These are phyloP conservation scores for Zalaria sp. DNA, from an alignment of 2,329 filamentous ascomycete genomes.

Conservation along the genomic window DNA sequence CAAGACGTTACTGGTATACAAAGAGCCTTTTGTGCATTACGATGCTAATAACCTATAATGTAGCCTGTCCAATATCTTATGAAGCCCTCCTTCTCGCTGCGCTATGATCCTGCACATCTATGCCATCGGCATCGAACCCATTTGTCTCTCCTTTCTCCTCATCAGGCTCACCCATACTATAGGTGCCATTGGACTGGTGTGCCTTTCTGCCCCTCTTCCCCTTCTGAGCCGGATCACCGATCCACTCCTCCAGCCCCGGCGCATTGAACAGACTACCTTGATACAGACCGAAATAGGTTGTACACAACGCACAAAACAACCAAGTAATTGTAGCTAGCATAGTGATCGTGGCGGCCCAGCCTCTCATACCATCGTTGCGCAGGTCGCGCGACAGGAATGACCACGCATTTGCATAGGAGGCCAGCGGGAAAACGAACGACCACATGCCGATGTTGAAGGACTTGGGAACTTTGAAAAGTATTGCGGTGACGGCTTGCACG, in stretches of 20 bases:
- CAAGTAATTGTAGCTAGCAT: conserved; percentile 9
- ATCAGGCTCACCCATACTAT: not conserved
- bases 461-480: conserved; percentile 7
- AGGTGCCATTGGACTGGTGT: conserved; percentile 1
- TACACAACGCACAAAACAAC: conserved; percentile 12
- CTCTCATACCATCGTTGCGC: conserved; percentile 12
- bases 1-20: no score
- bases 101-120: not conserved
- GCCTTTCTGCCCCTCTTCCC: conserved; percentile 3
- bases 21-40: no score
- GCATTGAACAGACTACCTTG: conserved; percentile 11
- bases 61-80: not conserved
- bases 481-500: conserved; percentile 7
- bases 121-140: no score
- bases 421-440: conserved; percentile 12
- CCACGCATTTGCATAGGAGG: conserved; percentile 11
- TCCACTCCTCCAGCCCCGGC: conserved; percentile 11
- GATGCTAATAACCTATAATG: no score
- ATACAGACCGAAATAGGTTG: conserved; percentile 9
- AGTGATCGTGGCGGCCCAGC: conserved; percentile 10
- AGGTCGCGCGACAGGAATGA: conserved; percentile 9
- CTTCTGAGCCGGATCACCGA: conserved; percentile 5
- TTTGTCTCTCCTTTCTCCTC: not conserved
- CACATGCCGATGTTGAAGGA: conserved; percentile 12
- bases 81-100: conserved; percentile 2